A percentile compares a stretch with the other conserved stretches of the same genome.
These are phyloP conservation scores for Lignosus rhinocerotis DNA, from an alignment of 1,284 basidiomycete genomes.

Conservation along the genomic window DNA sequence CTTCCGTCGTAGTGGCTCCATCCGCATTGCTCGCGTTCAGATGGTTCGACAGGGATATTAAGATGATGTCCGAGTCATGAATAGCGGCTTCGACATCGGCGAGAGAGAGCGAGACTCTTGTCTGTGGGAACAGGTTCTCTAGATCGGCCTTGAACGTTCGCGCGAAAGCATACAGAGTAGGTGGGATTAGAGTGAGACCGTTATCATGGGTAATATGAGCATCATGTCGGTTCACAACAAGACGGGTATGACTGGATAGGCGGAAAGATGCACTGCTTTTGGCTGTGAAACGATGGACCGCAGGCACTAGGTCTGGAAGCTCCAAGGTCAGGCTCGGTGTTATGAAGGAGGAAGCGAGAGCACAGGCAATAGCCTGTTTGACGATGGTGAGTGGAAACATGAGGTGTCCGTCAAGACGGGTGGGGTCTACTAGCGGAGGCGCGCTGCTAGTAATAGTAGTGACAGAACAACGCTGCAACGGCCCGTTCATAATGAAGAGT, in stretches of 20 bases:
- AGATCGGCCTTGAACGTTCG: constrained; percentile 33
- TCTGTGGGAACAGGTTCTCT: constrained; percentile 23
- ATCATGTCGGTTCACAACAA: constrained; percentile 26
- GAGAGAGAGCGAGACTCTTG: constrained; percentile 20
- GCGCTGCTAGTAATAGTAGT: background rate
- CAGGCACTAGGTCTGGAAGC: constrained; percentile 24
- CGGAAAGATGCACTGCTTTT: constrained; percentile 12
- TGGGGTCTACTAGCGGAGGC: too few species aligned
- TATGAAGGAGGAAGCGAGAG: background rate
- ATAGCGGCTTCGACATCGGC: constrained; percentile 7
- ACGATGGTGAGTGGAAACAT: background rate
- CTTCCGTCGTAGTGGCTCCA: constrained; percentile 33
- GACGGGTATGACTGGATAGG: constrained; percentile 16
- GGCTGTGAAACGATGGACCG: constrained; percentile 21
- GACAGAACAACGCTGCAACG: background rate
- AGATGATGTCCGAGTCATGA: constrained; percentile 20
- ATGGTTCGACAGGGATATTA: constrained; percentile 27
- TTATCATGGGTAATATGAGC: constrained; percentile 22
- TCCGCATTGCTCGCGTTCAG: constrained; percentile 29
- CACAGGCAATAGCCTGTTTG: background rate
- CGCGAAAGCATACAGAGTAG: constrained; percentile 33
- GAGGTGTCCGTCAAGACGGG: background rate
- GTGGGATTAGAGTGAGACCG: constrained; percentile 36
- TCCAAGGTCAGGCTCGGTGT: background rate
- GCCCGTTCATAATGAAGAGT: constrained; percentile 1